These are phyloP conservation scores for Venturia pyrina DNA, from an alignment of 2,329 filamentous ascomycete species.

Conservation along the genomic window DNA sequence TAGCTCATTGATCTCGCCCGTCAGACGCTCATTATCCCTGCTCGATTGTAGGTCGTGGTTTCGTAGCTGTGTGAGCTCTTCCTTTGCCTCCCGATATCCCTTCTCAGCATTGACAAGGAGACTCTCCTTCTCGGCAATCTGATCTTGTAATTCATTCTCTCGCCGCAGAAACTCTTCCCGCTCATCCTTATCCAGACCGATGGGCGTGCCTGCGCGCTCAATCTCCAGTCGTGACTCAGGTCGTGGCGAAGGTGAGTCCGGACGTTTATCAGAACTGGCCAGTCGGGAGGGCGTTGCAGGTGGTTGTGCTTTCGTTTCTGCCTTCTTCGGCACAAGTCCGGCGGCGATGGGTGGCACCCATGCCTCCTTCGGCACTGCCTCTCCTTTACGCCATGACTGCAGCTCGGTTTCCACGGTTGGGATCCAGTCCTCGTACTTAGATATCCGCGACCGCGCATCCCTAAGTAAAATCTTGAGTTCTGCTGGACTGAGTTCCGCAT, in stretches of 20 bases:
- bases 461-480: slow-evolving; percentile 90
- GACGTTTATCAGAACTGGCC: slow-evolving; percentile 16
- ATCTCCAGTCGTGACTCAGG: slow-evolving; percentile 56
- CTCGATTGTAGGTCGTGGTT: slow-evolving; percentile 74
- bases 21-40: slow-evolving; percentile 84
- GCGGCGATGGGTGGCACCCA: slow-evolving; percentile 63
- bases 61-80: slow-evolving; percentile 76
- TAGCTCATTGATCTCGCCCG: slow-evolving; percentile 78
- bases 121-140: slow-evolving; percentile 85
- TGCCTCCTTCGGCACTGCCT: slow-evolving; percentile 75
- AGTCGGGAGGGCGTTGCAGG: slow-evolving; percentile 16
- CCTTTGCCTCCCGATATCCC: slow-evolving; percentile 68
- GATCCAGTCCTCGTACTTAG: slow-evolving; percentile 81
- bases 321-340: slow-evolving; percentile 40
- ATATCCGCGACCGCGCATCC: slow-evolving; percentile 83
- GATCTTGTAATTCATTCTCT: slow-evolving; percentile 95
- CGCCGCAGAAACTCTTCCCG: slow-evolving; percentile 89
- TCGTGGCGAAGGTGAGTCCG: slow-evolving; percentile 53
- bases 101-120: slow-evolving; percentile 72
- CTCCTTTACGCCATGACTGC: slow-evolving; percentile 76
- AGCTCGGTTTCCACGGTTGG: slow-evolving; percentile 75
- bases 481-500: slow-evolving; percentile 88
- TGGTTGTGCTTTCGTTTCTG: slow-evolving; percentile 34
- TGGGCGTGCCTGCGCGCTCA: slow-evolving; percentile 79
- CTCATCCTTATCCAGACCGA: slow-evolving; percentile 89